phyloP scores from a whole-genome alignment of 345 rosid species.

The Litchi chinensis region DNA sequence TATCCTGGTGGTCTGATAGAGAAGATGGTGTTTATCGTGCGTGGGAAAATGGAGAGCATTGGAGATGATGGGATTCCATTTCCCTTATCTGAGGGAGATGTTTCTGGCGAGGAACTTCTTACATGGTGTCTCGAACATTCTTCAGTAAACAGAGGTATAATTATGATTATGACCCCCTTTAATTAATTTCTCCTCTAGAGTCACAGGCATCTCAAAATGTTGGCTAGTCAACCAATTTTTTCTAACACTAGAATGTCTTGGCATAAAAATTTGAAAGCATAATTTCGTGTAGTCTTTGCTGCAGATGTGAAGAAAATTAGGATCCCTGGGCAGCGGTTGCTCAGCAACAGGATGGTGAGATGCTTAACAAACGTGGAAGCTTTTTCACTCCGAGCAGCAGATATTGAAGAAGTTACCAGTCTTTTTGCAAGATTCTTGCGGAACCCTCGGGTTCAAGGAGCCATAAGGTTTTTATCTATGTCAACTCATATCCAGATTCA shows the following conservation, averaged over 20 bases:
- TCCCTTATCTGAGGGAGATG: constrained; percentile 68
- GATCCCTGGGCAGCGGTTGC: constrained; percentile 44
- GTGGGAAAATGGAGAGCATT: constrained; percentile 73
- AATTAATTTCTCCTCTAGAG: neutral
- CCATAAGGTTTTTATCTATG: constrained; percentile 56
- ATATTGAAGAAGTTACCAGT: constrained; percentile 83
- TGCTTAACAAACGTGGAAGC: constrained; percentile 86
- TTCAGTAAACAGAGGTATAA: constrained; percentile 58
- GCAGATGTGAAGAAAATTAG: constrained; percentile 61
- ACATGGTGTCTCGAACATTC: constrained; percentile 89
- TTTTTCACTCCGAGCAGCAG: constrained; percentile 74
- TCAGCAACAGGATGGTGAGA: constrained; percentile 59
- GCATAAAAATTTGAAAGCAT: constrained; percentile 7
- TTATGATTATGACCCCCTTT: neutral
- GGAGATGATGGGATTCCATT: constrained; percentile 54
- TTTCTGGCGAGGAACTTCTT: constrained; percentile 89
- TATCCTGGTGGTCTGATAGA: constrained; percentile 59
- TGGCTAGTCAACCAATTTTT: neutral
- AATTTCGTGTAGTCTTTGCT: constrained; percentile 13
- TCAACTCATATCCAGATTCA: neutral
- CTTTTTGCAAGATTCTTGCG: constrained; percentile 62
- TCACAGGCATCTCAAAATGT: neutral
- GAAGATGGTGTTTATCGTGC: constrained; percentile 86
- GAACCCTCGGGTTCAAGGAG: constrained; percentile 76
- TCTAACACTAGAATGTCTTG: constrained; percentile 6